Evolutionary conservation across 2,329 filamentous ascomycete species (phyloP).

Genomic region (Aureobasidium sp.): DNA sequence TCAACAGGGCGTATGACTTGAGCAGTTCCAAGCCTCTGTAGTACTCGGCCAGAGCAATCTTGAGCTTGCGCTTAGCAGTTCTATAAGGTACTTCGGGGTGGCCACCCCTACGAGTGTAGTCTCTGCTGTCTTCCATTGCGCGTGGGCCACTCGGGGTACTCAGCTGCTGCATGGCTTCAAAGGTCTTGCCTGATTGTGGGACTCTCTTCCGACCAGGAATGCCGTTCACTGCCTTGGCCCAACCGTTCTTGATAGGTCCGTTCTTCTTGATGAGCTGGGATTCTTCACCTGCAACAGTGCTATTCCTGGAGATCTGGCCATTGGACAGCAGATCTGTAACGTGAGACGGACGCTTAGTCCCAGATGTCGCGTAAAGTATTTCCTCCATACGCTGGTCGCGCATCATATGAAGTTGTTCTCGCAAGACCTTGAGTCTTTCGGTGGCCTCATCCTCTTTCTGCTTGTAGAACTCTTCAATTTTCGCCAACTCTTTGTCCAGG

Average conservation of each 20-base stretch:
- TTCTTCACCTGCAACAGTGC: not conserved
- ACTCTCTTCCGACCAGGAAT: not conserved
- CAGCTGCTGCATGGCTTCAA: conserved; percentile 37
- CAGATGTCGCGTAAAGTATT: conserved; percentile 39
- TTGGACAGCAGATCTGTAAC: not conserved
- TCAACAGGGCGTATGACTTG: conserved; percentile 84
- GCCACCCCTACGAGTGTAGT: conserved; percentile 36
- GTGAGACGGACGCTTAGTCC: conserved; percentile 5
- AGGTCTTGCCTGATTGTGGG: conserved; percentile 43
- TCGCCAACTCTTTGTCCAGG: conserved; percentile 76
- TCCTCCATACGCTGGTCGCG: conserved; percentile 74
- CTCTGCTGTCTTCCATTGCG: conserved; percentile 31
- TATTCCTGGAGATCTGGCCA: not conserved
- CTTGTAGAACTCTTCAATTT: conserved; percentile 86
- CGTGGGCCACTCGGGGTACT: conserved; percentile 35
- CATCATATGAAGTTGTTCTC: conserved; percentile 89
- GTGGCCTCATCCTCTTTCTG: conserved; percentile 81
- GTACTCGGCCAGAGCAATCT: conserved; percentile 84
- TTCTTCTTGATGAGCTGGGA: conserved; percentile 5
- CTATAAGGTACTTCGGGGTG: conserved; percentile 65
- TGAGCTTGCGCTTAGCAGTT: conserved; percentile 84
- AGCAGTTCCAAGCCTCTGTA: conserved; percentile 87
- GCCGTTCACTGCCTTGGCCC: conserved; percentile 27
- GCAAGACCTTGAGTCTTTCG: conserved; percentile 60
- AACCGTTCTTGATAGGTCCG: conserved; percentile 23